Conservation (phyloP, 495 filamentous ascomycete genomes). For the Zalerion maritima region DNA sequence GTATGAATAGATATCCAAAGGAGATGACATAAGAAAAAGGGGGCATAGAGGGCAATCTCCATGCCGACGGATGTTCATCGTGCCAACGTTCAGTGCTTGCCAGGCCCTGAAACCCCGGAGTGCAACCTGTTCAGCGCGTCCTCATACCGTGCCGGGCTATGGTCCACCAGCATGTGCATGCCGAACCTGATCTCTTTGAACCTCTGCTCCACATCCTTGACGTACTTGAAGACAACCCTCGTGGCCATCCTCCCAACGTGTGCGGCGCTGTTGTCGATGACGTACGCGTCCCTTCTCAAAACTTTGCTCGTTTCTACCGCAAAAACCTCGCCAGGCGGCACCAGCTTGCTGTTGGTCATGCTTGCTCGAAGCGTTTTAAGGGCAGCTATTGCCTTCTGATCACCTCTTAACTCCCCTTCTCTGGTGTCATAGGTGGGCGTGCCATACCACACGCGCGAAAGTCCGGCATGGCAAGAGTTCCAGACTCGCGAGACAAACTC, state of each 20-base stretch:
- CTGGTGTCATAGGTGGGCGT: slow-evolving; percentile 7
- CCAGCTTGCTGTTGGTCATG: slow-evolving; percentile 55
- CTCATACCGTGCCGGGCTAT: slow-evolving; percentile 65
- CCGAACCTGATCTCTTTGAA: slow-evolving; percentile 62
- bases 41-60: no score
- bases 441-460: slow-evolving; percentile 31
- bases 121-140: slow-evolving; percentile 28
- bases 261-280: slow-evolving; percentile 17
- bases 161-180: slow-evolving; percentile 59
- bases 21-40: no score
- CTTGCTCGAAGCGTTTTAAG: slow-evolving; percentile 49
- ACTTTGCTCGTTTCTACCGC: slow-evolving; percentile 49
- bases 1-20: no score
- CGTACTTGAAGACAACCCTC: slow-evolving; percentile 48
- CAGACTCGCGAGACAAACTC: slow-evolving; percentile 53
- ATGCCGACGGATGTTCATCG: no score
- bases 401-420: slow-evolving; percentile 19
- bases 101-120: no score
- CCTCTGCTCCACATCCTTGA: slow-evolving; percentile 47
- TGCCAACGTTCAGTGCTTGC: no score
- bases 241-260: slow-evolving; percentile 47
- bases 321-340: slow-evolving; percentile 68
- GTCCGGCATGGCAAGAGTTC: slow-evolving; percentile 37
- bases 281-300: slow-evolving; percentile 42
- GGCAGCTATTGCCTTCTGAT: slow-evolving; percentile 56